Conservation (phyloP, 441 rosid genomes). For the Pelargonium cotyledonis region DNA sequence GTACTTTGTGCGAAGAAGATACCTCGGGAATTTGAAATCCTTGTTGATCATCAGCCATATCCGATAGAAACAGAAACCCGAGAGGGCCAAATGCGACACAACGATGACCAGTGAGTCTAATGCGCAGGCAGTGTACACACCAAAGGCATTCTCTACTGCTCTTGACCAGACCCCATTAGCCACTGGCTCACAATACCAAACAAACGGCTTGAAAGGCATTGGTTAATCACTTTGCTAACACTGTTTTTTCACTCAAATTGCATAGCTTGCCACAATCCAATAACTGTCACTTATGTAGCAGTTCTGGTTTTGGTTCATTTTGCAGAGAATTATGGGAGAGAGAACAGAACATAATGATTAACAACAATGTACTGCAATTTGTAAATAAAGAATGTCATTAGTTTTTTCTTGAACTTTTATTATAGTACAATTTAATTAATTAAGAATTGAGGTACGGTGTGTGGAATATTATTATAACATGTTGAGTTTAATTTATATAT, state of each 20-base stretch:
- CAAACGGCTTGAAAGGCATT: constrained; percentile 66
- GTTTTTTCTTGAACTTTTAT: too few species aligned
- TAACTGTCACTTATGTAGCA: too few species aligned
- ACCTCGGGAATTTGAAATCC: constrained; percentile 55
- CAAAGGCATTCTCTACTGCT: constrained; percentile 72
- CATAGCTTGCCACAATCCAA: constrained; percentile 21
- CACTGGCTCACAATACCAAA: constrained; percentile 84
- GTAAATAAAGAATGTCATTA: too few species aligned
- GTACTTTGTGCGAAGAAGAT: constrained; percentile 63
- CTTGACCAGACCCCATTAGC: constrained; percentile 68
- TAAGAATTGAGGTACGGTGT: too few species aligned
- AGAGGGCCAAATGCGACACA: constrained; percentile 56
- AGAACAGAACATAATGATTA: too few species aligned
- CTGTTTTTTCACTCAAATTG: constrained; percentile 20
- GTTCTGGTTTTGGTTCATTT: too few species aligned
- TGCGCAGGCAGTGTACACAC: constrained; percentile 89
- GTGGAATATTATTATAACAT: too few species aligned
- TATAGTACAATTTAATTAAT: too few species aligned
- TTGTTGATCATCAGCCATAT: constrained; percentile 58
- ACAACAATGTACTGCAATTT: too few species aligned
- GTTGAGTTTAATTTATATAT: too few species aligned
- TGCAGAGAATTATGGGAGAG: too few species aligned
- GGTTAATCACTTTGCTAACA: constrained; percentile 18
- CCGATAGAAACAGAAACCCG: constrained; percentile 62
- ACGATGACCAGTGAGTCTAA: constrained; percentile 67